Evolutionary conservation across 768 basidiomycete genomes (phyloP), one percentile per base, ranked within the genome.

Genomic region (Boletus vermiculosoides): DNA sequence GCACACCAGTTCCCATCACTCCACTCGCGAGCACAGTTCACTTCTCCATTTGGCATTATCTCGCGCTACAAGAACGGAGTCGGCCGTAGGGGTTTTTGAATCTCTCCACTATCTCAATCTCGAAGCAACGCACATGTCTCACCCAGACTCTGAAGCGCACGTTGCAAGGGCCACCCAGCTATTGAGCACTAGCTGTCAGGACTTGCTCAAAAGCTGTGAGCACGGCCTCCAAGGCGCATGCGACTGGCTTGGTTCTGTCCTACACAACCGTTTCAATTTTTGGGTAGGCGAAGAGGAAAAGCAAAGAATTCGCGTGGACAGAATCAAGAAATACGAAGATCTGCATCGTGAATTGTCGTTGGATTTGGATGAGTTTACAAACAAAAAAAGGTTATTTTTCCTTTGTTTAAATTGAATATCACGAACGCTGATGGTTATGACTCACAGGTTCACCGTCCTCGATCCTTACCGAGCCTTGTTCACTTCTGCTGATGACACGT

Each of bases 71-170:
- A 74, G 69, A 59, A 62, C 60, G 22, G 85, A 89, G 63, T 73
- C 77, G 30, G 80, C 80, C 0, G 89, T 90, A 0, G 89, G 87
- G 2, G 83, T 88, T 15, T 90, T 90, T 57, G 88, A 90, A 72
- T 82, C 81, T 3, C 83, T 88, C 62, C 72, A 82, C 30, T 90
- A 89, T 66, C 73, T 89, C 55, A 82, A 89, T 59, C 73, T 90
- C 3, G 88, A 90, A 65, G 78, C 81, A 28, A 80, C 71, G 31
- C 70, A 80, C 39, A 68, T 85, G 36, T 68, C 72, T 33, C 83
- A 86, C 56, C 83, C 82, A 1, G 67, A 78, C 54, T 72, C 74
- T 2, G 76, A 76, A 16, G 67, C 68, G 18, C 76, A 79, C 50
- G 79, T 79, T 5, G 72, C 73, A 41, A 71, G 71, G 52, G 77